phyloP scores from a whole-genome alignment of 768 basidiomycete species.

The Bullera alba region DNA sequence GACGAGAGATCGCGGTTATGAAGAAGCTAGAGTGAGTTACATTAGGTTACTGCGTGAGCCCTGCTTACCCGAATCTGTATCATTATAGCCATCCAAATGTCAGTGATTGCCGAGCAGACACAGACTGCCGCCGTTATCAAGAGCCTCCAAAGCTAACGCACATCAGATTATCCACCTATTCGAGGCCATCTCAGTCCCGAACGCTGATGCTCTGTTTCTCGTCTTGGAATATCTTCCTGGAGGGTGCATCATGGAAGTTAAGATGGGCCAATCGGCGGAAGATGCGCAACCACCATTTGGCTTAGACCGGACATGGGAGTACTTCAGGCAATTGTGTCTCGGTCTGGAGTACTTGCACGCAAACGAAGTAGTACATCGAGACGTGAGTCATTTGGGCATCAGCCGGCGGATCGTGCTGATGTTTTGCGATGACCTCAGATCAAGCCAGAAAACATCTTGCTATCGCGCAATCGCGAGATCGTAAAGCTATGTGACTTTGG shows the following conservation, averaged over 20 bases:
- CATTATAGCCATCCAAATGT: no score
- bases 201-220: constrained; percentile 43
- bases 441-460: constrained; percentile 46
- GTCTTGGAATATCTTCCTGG: constrained; percentile 47
- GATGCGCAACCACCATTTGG: constrained; percentile 25
- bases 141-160: constrained; percentile 2
- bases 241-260: constrained; percentile 42
- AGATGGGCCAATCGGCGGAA: constrained; percentile 14
- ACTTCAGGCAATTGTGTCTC: constrained; percentile 43
- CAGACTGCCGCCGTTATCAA: constrained; percentile 6
- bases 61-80: no score
- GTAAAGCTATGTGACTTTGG: constrained; percentile 48
- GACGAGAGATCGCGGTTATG: constrained; percentile 46
- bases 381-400: constrained; percentile 25
- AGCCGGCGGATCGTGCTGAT: constrained; percentile 2
- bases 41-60: no score
- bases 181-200: constrained; percentile 46
- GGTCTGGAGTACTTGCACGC: constrained; percentile 46
- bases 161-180: constrained; percentile 44
- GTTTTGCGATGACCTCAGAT: constrained; percentile 29
- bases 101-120: not conserved
- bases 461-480: constrained; percentile 32
- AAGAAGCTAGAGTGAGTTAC: constrained; percentile 46
- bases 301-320: constrained; percentile 27
- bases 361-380: constrained; percentile 45